phyloP scores from a whole-genome alignment of 2,329 filamentous ascomycete species.

The Claviceps fusiformis region DNA sequence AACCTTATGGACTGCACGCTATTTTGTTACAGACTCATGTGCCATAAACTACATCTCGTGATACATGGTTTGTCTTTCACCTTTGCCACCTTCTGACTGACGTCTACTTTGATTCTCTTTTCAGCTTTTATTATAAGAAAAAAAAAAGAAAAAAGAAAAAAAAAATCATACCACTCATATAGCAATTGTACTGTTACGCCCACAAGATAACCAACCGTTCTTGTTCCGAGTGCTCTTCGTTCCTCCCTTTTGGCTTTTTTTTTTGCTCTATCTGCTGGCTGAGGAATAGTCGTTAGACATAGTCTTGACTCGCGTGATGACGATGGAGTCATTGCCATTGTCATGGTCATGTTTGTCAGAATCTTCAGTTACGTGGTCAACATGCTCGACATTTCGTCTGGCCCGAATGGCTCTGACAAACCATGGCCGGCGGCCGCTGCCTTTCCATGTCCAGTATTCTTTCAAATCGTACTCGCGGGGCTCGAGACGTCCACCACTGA shows the following conservation, averaged over 20 bases:
- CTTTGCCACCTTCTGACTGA: not conserved
- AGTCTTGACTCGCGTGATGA: slow-evolving; percentile 4
- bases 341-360: slow-evolving; percentile 1
- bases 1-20: not conserved
- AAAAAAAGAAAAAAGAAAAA: too few species aligned
- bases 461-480: slow-evolving; percentile 40
- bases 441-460: slow-evolving; percentile 42
- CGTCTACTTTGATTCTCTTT: not conserved
- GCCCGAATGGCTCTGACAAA: slow-evolving; percentile 26
- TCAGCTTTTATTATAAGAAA: not conserved
- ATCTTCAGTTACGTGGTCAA: not conserved
- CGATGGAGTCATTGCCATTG: not conserved
- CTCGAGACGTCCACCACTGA: slow-evolving; percentile 29
- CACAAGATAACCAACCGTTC: not conserved
- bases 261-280: not conserved
- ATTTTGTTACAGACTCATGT: not conserved
- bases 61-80: not conserved
- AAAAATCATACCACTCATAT: not conserved
- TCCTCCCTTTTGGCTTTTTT: not conserved
- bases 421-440: slow-evolving; percentile 33
- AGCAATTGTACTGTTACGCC: not conserved
- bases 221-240: not conserved
- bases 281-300: slow-evolving; percentile 6
- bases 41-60: not conserved
- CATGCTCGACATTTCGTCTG: not conserved